Evolutionary conservation across 306 rosid genomes (phyloP).

Genomic region (Rubus idaeus): DNA sequence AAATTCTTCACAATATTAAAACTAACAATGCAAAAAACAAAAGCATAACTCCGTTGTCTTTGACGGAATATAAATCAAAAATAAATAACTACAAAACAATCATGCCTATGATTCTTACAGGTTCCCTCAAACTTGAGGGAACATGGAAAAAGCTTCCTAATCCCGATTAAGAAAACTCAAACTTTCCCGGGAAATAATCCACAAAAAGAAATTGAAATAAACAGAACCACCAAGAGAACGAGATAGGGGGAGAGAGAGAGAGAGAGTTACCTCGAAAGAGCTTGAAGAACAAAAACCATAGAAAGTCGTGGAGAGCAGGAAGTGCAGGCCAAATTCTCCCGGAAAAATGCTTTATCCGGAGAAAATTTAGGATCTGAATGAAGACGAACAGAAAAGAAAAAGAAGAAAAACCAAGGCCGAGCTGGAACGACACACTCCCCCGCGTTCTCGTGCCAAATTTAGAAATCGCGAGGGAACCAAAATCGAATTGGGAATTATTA

Average conservation of each 20-base stretch:
- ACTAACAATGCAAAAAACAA: constrained; percentile 10
- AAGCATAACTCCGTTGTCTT: neutral
- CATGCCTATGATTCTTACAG: neutral
- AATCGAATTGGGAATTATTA: constrained; percentile 20
- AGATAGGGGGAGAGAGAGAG: neutral
- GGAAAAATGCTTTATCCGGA: constrained; percentile 18
- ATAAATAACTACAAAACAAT: neutral
- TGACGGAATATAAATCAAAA: neutral
- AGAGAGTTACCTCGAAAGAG: constrained; percentile 43
- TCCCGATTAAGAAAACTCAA: neutral
- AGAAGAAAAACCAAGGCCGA: constrained; percentile 5
- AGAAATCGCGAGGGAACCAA: constrained; percentile 58
- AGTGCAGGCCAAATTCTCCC: constrained; percentile 24
- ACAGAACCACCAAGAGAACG: neutral
- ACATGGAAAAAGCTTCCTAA: constrained; percentile 15
- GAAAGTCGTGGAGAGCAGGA: constrained; percentile 36
- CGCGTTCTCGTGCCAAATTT: constrained; percentile 22
- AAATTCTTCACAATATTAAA: constrained; percentile 13
- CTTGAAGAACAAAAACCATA: constrained; percentile 27
- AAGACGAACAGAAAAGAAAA: neutral
- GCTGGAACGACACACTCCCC: constrained; percentile 20
- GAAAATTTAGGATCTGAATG: constrained; percentile 34
- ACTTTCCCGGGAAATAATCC: neutral
- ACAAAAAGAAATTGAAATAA: neutral
- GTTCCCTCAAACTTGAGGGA: neutral